A percentile compares a stretch with the other conserved stretches of the same genome.
phyloP scores from a whole-genome alignment of 495 filamentous ascomycete genomes.

The Hyaloscypha bicolor region DNA sequence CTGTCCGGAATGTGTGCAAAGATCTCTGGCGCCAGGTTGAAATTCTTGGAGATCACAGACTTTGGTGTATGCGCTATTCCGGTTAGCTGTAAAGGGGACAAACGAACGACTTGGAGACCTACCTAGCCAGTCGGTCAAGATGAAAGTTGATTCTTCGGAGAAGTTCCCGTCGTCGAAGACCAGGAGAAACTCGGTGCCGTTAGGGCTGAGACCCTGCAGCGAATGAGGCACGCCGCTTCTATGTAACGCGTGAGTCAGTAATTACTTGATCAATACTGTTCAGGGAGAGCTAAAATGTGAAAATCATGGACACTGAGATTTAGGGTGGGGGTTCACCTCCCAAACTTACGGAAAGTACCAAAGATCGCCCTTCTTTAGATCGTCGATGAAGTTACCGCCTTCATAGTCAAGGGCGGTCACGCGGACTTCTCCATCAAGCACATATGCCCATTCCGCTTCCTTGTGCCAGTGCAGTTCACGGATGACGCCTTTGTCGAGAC shows the following conservation, averaged over 20 bases:
- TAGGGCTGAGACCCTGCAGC: slow-evolving; percentile 63
- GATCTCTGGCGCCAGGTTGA: slow-evolving; percentile 47
- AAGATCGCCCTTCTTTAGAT: slow-evolving; percentile 68
- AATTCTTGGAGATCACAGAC: slow-evolving; percentile 27
- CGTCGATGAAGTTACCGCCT: slow-evolving; percentile 69
- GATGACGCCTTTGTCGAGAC: slow-evolving; percentile 66
- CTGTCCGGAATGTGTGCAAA: slow-evolving; percentile 58
- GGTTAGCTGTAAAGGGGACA: too few relatives aligned
- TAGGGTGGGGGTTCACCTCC: too few relatives aligned
- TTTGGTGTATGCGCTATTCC: slow-evolving; percentile 35
- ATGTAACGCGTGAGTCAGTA: too few relatives aligned
- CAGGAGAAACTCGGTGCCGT: slow-evolving; percentile 72
- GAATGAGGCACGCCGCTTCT: slow-evolving; percentile 65
- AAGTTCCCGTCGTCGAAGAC: slow-evolving; percentile 71
- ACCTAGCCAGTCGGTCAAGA: slow-evolving; percentile 62
- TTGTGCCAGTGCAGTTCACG: slow-evolving; percentile 77
- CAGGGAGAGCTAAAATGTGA: too few relatives aligned
- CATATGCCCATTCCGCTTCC: slow-evolving; percentile 71
- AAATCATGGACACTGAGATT: too few relatives aligned
- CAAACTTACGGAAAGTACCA: slow-evolving; percentile 66
- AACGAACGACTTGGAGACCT: too few relatives aligned
- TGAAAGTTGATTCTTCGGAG: slow-evolving; percentile 70
- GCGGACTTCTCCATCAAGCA: slow-evolving; percentile 60
- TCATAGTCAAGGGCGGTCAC: slow-evolving; percentile 69
- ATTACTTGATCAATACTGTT: too few relatives aligned